Base-by-base conservation (phyloP, 2,329 filamentous ascomycete genomes). In the Penicillium sp. region DNA sequence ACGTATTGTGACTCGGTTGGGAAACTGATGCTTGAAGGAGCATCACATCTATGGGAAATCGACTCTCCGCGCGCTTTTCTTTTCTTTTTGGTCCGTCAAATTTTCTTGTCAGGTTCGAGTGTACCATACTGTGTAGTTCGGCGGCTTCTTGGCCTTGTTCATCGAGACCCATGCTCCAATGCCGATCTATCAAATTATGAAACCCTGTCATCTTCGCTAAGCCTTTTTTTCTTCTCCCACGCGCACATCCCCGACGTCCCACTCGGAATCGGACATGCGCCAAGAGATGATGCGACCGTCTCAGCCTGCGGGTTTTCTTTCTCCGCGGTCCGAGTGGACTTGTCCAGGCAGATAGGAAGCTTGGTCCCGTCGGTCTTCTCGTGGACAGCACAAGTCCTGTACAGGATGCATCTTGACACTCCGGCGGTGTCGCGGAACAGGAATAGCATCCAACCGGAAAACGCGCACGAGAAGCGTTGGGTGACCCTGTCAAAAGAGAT, bases 71-170 rank as follows among this genome's bases (percentile, higher is more conserved):
- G 11, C 11, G 7, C 21, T 27, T 16, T 16, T 20, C 33, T 3
- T 28, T 21, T 37, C 11, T 30, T 39, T 38, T 21, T 23, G 33
- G 13, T 31, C 3, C 21, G 11, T 20, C 27, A 15, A 11, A 13
- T 17, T 35, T 35, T 8, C 3, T 7, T 21, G 23, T 2, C 23
- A 34, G 8, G 33, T 27, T 27, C 29, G 19, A 33, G 10, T 52
- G 42, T 50, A 48, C 26, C 36, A 48, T 45, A 41, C 17, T 3
- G n/a, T 35, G 10, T n/a, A 27, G n/a, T n/a, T n/a, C 30, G 2
- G 16, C 14, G 13, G 33, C 11, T 2, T 17, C 35, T 31, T 25
- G 27, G 35, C 27, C 9, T 19, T 18, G 9, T 36, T 28, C 16
- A 29, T 36, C 23, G 6, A 30, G n/a, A 29, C 15, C 17, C 23